These are phyloP conservation scores for Oenanthe javanica DNA, from an alignment of 140 eudicot genomes.

Conservation along the genomic window DNA sequence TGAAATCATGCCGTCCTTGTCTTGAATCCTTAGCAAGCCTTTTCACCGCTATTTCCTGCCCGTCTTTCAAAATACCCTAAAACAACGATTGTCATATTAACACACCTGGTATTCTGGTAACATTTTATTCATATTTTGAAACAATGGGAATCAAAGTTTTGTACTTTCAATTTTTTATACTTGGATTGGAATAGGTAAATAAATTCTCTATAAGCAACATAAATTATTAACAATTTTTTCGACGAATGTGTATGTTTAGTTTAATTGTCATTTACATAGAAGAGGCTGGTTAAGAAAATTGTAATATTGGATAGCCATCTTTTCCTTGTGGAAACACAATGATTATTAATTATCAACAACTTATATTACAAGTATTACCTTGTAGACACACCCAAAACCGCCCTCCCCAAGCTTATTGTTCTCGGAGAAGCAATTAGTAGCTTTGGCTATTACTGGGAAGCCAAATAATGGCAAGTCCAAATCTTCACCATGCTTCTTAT, in stretches of 20 bases:
- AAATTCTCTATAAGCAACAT: too few relatives aligned
- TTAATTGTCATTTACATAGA: too few relatives aligned
- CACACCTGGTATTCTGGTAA: too few relatives aligned
- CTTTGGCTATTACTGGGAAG: constrained; percentile 5
- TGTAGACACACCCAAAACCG: constrained; percentile 29
- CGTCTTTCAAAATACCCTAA: too few relatives aligned
- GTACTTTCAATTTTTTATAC: not conserved
- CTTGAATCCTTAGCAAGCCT: too few relatives aligned
- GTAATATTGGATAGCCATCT: not conserved
- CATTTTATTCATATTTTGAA: not conserved
- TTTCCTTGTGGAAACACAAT: too few relatives aligned
- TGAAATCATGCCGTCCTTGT: too few relatives aligned
- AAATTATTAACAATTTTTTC: too few relatives aligned
- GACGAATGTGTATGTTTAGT: not conserved
- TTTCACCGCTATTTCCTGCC: too few relatives aligned
- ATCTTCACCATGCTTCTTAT: not conserved
- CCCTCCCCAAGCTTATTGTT: constrained; percentile 17
- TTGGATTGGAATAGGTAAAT: not conserved
- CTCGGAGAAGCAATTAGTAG: constrained; percentile 14
- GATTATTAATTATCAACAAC: too few relatives aligned
- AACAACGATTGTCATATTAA: too few relatives aligned
- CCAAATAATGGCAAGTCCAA: constrained; percentile 8
- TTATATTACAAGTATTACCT: constrained; percentile 23
- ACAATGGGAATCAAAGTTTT: not conserved
- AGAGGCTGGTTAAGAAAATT: not conserved